Base-by-base conservation (phyloP, 2,329 filamentous ascomycete species). In the Stromatinia cepivora region DNA sequence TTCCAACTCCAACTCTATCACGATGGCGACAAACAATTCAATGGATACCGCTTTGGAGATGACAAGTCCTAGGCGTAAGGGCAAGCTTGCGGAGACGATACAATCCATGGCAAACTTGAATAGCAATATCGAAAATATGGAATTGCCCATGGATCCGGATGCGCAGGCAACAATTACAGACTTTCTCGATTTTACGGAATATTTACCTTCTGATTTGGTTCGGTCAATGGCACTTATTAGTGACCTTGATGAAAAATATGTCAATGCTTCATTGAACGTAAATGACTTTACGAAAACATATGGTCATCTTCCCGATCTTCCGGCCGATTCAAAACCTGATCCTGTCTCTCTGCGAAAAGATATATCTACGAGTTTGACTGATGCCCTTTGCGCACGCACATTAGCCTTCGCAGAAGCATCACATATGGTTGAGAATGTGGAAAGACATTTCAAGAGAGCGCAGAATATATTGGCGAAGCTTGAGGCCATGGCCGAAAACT, bases 151-250 rank as follows among this genome's bases (percentile, higher is more conserved):
- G 66, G 88, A 90, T 72, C 88, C 88, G 8, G 88, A 91, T 80
- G 87, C 87, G 36, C 87, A 90, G 75, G 87, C 88, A 9, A 90
- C 88, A n/a, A 85, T 90, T 25, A 89, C 87, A 70, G 88, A 90
- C 78, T 90, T 90, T 76, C 85, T 90, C 77, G 88, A 90, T 71
- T 79, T 80, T 57, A 78, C 84, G 77, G 89, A 91, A 78, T 89
- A 90, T 78, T 84, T 91, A 1, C 88, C 88, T 15, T 86, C 88
- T 64, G 89, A 91, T 76, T 85, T 91, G 75, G 82, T 85, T 71
- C 86, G 89, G 69, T 90, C 88, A 34, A 81, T 91, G 57, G 89
- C 86, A 5, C 81, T 90, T 50, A 88, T 91, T 71, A 85, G 86
- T 66, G 85, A 89, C 72, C 87, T 91, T 66, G 88, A 90, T 77